Evolutionary conservation across 257 asterid genomes (phyloP), one percentile per base, ranked within the genome.

Genomic region (Solanum arcanum): DNA sequence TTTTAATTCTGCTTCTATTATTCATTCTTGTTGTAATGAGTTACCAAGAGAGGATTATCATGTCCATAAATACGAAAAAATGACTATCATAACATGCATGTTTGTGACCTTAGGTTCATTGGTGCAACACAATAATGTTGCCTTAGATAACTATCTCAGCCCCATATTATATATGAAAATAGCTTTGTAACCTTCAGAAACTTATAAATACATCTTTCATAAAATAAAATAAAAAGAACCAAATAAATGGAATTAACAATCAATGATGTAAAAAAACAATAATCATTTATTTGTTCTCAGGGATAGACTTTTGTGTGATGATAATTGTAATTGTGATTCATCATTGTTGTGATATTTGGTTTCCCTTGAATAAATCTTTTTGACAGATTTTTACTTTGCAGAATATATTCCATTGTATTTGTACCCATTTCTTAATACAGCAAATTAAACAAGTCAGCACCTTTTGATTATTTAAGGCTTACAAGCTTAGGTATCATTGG

Each of bases 401-500:
- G 92, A 90, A 49, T 15, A 5, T 49, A 49, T 49, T 49, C 3
- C 59, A 14, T 49, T 49, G 59, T 49, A 49, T 49, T 16, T 92
- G 86, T 82, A 85, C 29, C 29, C 64, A 2, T 72, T 89, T 80
- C 90, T 92, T 70, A 68, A 41, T 41, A 86, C 70, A 68, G 81
- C 62, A 82, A 87, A 37, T 5, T 37, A 41, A 41, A 85, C 87
- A 74, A 81, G 47, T 86, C 89, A 41, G 83, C 73, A 76, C 90
- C 89, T 46, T 89, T 88, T 37, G 89, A 87, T 83, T 78, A 77
- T 72, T 78, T 90, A n/a, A 92, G 87, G 89, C 89, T 88, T 86
- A 44, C 91, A 41, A 83, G 87, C 82, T 72, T 89, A 72, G 90
- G 91, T 62, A 87, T 89, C 90, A 87, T 92, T 62, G 90, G 92